A percentile compares a stretch with the other conserved stretches of the same genome.
phyloP scores from a whole-genome alignment of 2,329 filamentous ascomycete genomes.

The Drechslerella coelobrocha region DNA sequence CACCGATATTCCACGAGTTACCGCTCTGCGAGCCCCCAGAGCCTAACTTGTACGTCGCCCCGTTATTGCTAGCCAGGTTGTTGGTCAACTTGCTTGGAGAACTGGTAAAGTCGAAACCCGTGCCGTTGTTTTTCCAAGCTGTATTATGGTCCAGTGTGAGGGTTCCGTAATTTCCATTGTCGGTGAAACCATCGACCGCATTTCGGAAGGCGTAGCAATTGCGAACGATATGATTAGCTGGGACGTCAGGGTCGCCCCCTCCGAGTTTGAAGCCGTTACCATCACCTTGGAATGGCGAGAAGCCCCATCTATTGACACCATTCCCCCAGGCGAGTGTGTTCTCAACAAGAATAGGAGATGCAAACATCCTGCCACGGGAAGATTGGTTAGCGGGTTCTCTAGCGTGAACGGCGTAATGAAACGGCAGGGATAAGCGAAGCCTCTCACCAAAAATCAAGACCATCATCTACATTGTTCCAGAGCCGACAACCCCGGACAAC shows the following conservation, averaged over 20 bases:
- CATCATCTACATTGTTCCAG: constrained; percentile 64
- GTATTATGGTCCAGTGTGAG: constrained; percentile 60
- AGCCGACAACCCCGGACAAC: constrained; percentile 61
- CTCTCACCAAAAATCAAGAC: constrained; percentile 60
- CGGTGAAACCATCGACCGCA: constrained; percentile 61
- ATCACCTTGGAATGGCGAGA: constrained; percentile 60
- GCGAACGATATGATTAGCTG: constrained; percentile 60
- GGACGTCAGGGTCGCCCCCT: constrained; percentile 57
- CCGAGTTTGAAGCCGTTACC: constrained; percentile 64
- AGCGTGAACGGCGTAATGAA: too few species aligned
- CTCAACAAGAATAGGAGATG: constrained; percentile 60
- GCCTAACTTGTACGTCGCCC: constrained; percentile 54
- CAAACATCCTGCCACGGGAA: constrained; percentile 57
- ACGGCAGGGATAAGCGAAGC: neutral
- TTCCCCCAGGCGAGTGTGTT: constrained; percentile 62
- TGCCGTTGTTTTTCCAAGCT: constrained; percentile 61
- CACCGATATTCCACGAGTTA: constrained; percentile 60
- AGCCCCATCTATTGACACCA: constrained; percentile 61
- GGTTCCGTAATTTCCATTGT: constrained; percentile 61
- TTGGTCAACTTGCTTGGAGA: constrained; percentile 57
- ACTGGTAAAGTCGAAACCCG: constrained; percentile 58
- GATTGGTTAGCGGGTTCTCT: neutral
- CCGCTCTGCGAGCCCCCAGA: constrained; percentile 56
- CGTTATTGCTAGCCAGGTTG: constrained; percentile 59
- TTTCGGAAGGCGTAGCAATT: constrained; percentile 62